Evolutionary conservation across 176 grass and related monocot genomes (phyloP).

Genomic region (Carex scoparia): DNA sequence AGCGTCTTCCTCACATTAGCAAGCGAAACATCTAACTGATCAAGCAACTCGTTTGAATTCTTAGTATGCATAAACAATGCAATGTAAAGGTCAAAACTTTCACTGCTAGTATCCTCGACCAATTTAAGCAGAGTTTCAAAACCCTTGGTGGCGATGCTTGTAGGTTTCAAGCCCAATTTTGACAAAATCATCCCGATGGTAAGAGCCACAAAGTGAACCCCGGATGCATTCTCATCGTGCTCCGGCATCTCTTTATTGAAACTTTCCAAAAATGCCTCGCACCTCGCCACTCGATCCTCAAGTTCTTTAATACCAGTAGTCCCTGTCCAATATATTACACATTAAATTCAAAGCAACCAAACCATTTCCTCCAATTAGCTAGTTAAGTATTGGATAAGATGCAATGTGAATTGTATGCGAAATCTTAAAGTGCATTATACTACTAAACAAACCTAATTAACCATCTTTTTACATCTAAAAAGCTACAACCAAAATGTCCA

Average conservation of each 20-base stretch:
- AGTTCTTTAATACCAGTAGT: not conserved
- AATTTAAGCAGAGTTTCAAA: conserved; percentile 77
- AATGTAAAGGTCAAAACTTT: conserved; percentile 86
- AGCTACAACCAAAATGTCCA: not conserved
- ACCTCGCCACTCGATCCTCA: conserved; percentile 35
- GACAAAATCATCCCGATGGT: conserved; percentile 58
- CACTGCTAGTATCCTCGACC: conserved; percentile 72
- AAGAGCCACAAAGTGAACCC: conserved; percentile 69
- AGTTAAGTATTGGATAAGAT: not conserved
- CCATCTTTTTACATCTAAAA: not conserved
- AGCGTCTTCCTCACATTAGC: conserved; percentile 61
- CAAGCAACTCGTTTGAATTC: conserved; percentile 62
- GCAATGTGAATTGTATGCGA: not conserved
- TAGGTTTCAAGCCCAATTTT: conserved; percentile 37
- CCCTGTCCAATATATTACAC: not conserved
- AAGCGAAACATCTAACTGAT: conserved; percentile 54
- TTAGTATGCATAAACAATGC: conserved; percentile 89
- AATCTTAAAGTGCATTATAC: not conserved
- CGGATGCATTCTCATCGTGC: conserved; percentile 55
- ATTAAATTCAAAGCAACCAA: not conserved
- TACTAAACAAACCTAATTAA: not conserved
- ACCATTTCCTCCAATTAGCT: not conserved
- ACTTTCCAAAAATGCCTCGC: conserved; percentile 39
- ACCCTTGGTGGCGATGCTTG: conserved; percentile 57
- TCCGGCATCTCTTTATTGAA: conserved; percentile 45